Base-by-base conservation (phyloP, 164 flowering plant species). In the Aristolochia fimbriata region DNA sequence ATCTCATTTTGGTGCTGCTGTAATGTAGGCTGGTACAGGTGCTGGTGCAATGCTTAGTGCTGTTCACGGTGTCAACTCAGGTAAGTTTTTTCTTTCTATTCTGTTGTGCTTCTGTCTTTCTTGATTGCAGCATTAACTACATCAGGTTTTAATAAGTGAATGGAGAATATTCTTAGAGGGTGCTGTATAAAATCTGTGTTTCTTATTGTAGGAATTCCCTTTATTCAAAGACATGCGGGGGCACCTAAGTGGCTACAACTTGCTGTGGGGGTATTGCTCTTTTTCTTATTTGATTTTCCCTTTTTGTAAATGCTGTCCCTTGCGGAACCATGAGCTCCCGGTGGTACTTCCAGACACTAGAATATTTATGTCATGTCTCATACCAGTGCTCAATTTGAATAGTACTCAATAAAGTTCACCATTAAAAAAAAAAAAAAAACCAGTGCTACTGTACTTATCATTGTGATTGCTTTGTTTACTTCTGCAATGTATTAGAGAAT, bases 221-320 rank as follows among this genome's bases (percentile, higher is more conserved):
- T 68, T 62, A 74, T 87, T 45, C 92, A 85, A 60, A 85, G 76
- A 62, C 82, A 76, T 59, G 72, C 87, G 45, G 84, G 80, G 73
- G 95, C 93, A 57, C 91, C 95, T 15, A 89, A 84, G 67, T 85
- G 95, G 96, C 78, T 91, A 65, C 96, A 88, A 47, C 78, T 88
- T 64, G 63, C 85, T n/a, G 57, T 85, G 65, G 94, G 93, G 89
- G 96, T 91, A 84, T 45, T 24, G 22, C 47, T 37, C 47, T 22
- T 33, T 46, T 49, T 45, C 20, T n/a, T 16, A 15, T 52, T 27
- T 45, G 43, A 31, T 58, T 58, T 47, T 0, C 43, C 43, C 43
- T 37, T 6, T 31, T 31, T 31, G 3, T 3, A 31, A 31, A 31
- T 31, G 37, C 37, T 3, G 7, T 31, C 43, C 43, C 43, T 37